Conservation (phyloP, 2,329 filamentous ascomycete genomes). For the Hypoxylon sp. region DNA sequence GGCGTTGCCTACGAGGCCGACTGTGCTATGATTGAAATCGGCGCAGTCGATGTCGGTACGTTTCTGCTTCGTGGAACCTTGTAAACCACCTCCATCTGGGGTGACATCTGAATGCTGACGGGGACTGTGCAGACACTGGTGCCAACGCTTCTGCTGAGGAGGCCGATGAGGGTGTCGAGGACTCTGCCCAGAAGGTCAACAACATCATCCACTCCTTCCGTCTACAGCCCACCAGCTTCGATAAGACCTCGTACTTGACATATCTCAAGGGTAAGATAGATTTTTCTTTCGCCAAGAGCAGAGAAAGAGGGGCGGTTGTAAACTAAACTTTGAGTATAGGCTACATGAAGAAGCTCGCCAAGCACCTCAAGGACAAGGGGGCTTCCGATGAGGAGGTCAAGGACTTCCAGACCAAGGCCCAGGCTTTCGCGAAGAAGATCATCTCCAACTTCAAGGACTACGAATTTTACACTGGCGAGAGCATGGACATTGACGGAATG, state of each 20-base stretch:
- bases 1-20: constrained; percentile 90
- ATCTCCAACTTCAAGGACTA: constrained; percentile 92
- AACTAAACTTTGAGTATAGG: constrained; percentile 61
- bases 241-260: constrained; percentile 87
- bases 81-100: not conserved
- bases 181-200: constrained; percentile 81
- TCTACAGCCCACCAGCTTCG: constrained; percentile 81
- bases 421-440: constrained; percentile 82
- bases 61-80: constrained; percentile 47
- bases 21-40: constrained; percentile 90
- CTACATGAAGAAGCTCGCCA: constrained; percentile 94
- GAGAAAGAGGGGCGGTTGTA: not conserved
- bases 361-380: constrained; percentile 73
- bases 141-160: constrained; percentile 98
- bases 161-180: constrained; percentile 81
- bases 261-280: constrained; percentile 84
- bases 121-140: constrained; percentile 76
- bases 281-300: not conserved
- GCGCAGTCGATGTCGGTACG: constrained; percentile 79
- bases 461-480: constrained; percentile 93
- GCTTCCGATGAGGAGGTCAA: constrained; percentile 77
- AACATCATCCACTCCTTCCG: constrained; percentile 96
- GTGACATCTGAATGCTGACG: constrained; percentile 17
- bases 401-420: constrained; percentile 84
- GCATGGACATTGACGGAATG: constrained; percentile 95